Base-by-base conservation (phyloP, 176 grass and related monocot species). In the Carex pumila region DNA sequence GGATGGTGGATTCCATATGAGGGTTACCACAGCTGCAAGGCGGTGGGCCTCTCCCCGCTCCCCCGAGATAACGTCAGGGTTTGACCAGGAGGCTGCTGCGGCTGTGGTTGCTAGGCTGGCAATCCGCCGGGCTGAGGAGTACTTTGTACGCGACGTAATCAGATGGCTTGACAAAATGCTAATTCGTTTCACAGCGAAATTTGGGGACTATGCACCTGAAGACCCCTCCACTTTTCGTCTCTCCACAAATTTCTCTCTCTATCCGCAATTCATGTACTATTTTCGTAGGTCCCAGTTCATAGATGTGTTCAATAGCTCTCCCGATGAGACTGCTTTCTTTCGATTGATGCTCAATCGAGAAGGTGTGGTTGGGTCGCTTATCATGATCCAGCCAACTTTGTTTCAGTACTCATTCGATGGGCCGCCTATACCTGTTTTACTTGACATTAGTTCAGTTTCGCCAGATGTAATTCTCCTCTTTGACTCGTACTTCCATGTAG, bases 111-210 rank as follows among this genome's bases (percentile, higher is more conserved):
- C 93, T 65, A 93, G 93, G 79, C 83, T 99, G 74, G 96, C 93
- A 21, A 89, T 94, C 83, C 91, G 90, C 77, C 88, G 96, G 84
- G 89, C 96, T 81, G 93, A 99, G 49, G 89, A 87, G 52, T 99
- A 95, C 78, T 85, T 95, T 76, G 93, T 87, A 32, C 83, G 91
- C 80, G 96, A 99, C 89, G 96, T 99, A 60, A 95, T 96, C 71
- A 88, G 91, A 82, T 99, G 96, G 93, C 90, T 99, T 69, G 96
- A 99, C 84, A 99, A 99, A 84, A 99, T 99, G 96, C 93, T 99
- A 86, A 94, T 99, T 83, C 91, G 93, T 25, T 99, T 99, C 70
- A 99, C 97, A 78, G 80, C 97, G 60, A 99, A 96, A 83, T 99
- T 99, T 85, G 97, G 97, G 68, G 92, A 99, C 76, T 99, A 99